Evolutionary conservation across 2,329 filamentous ascomycete species (phyloP).

Genomic region (Ilyonectria mors-panacis): DNA sequence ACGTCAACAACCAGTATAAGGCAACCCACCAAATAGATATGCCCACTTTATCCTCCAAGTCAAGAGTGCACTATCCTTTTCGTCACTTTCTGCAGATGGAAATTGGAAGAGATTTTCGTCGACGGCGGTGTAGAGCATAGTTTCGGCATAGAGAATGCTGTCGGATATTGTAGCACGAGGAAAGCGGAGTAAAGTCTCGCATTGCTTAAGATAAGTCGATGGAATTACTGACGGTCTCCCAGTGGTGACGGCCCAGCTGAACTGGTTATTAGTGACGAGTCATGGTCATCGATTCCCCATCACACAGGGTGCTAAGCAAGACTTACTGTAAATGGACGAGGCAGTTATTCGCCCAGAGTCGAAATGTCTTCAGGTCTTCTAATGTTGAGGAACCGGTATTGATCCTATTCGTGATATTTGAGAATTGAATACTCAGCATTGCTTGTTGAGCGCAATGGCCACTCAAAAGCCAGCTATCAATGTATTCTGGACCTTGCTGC

Average conservation of each 20-base stretch:
- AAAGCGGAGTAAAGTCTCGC: slow-evolving; percentile 57
- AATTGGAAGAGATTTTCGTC: neutral
- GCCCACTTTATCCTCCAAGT: neutral
- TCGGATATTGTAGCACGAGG: slow-evolving; percentile 59
- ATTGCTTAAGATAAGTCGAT: slow-evolving; percentile 56
- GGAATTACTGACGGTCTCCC: slow-evolving; percentile 57
- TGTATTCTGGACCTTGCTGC: slow-evolving; percentile 52
- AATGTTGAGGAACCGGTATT: slow-evolving; percentile 49
- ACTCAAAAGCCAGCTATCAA: slow-evolving; percentile 60
- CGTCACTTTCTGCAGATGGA: neutral
- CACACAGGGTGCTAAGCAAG: too few species aligned
- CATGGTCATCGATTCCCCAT: neutral
- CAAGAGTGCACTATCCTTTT: neutral
- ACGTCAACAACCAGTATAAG: neutral
- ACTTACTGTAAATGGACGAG: slow-evolving; percentile 38
- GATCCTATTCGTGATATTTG: slow-evolving; percentile 56
- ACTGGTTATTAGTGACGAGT: neutral
- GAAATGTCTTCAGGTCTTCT: slow-evolving; percentile 51
- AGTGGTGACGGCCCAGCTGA: slow-evolving; percentile 59
- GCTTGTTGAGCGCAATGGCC: slow-evolving; percentile 60
- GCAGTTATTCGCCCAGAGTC: slow-evolving; percentile 39
- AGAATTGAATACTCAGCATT: slow-evolving; percentile 60
- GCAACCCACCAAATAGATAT: neutral
- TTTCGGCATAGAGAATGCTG: slow-evolving; percentile 58
- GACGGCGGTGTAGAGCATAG: slow-evolving; percentile 52